These are phyloP conservation scores for Abortiporus biennis DNA, from an alignment of 1,284 basidiomycete species.

Conservation along the genomic window DNA sequence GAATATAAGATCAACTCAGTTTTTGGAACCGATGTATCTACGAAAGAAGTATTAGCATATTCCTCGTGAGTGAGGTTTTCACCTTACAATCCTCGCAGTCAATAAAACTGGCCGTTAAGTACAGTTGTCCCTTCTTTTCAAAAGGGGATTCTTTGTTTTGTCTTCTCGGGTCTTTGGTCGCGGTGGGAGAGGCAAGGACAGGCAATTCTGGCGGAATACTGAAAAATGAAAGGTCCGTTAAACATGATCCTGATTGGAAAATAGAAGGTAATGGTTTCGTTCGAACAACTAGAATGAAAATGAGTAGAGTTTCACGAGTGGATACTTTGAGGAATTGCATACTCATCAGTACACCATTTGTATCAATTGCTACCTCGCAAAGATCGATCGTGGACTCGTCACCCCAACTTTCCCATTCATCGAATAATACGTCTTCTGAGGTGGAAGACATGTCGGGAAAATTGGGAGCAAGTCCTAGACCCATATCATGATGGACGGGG, in stretches of 20 bases:
- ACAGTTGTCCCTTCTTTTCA: slow-evolving; percentile 25
- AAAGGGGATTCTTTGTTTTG: slow-evolving; percentile 10
- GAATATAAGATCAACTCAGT: slow-evolving; percentile 22
- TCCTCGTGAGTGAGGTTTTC: slow-evolving; percentile 1
- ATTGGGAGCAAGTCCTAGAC: background rate
- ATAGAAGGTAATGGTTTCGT: slow-evolving; percentile 42
- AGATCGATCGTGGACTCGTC: slow-evolving; percentile 59
- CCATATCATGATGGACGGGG: background rate
- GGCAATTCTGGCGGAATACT: slow-evolving; percentile 27
- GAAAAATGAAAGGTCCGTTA: slow-evolving; percentile 43
- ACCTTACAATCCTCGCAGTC: slow-evolving; percentile 57
- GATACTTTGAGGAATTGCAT: background rate
- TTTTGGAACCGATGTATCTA: slow-evolving; percentile 20
- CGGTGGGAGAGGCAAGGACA: slow-evolving; percentile 14
- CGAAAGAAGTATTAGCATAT: background rate
- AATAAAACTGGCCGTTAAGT: slow-evolving; percentile 46
- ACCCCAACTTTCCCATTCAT: slow-evolving; percentile 55
- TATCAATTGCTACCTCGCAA: slow-evolving; percentile 19
- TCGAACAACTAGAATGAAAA: slow-evolving; percentile 30
- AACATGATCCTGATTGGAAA: slow-evolving; percentile 26
- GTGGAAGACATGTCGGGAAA: slow-evolving; percentile 36
- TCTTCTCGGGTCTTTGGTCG: slow-evolving; percentile 13
- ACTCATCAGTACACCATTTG: background rate
- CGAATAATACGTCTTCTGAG: slow-evolving; percentile 27
- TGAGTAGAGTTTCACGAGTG: too few species aligned